Evolutionary conservation across 768 basidiomycete species (phyloP), one percentile per base, ranked within the genome.

Genomic region (Leccinum olivaceopallidum): DNA sequence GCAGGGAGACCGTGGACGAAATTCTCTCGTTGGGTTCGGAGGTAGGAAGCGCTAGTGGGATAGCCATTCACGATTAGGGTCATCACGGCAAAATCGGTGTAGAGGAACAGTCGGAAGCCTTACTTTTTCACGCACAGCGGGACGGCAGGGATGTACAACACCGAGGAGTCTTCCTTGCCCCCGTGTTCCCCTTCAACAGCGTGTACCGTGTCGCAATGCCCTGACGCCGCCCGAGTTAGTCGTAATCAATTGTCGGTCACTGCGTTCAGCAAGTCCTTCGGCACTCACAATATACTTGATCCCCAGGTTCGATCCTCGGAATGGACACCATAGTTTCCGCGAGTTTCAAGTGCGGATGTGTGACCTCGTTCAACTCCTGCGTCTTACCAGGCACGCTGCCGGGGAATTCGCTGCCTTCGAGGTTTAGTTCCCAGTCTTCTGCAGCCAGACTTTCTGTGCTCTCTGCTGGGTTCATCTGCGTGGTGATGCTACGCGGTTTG

Each of bases 261-360:
- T 24, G 4, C 5, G 12, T 39, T 20, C 51, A n/a, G 13, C 44
- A 20, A 22, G 13, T 13, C 51, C 47, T 55, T 9, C n/a, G 16
- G 14, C 47, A 20, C 42, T 70, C 73, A 84, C 83, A 85, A 57
- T 83, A 83, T 16, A 85, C 85, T 64, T 87, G 83, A 70, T 88
- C 84, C 0, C 87, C 87, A 4, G 87, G 85, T 48, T 83, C 73
- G 2, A 89, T 85, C 18, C 59, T 73, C 0, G 87, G 85, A 47
- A 88, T 75, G 9, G 81, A 79, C 9, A 81, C 73, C 86, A 89
- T 87, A 1, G 82, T 85, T 64, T 77, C 67, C 6, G 71, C 76
- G 20, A 90, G 75, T 57, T 74, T 69, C n/a, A 89, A 67, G 71
- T 90, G 87, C 0, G 88, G 88, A 63, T 89, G 88, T 0, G 83